These are phyloP conservation scores for Arthrocladium fulminans DNA, from an alignment of 2,329 filamentous ascomycete genomes.

Conservation along the genomic window DNA sequence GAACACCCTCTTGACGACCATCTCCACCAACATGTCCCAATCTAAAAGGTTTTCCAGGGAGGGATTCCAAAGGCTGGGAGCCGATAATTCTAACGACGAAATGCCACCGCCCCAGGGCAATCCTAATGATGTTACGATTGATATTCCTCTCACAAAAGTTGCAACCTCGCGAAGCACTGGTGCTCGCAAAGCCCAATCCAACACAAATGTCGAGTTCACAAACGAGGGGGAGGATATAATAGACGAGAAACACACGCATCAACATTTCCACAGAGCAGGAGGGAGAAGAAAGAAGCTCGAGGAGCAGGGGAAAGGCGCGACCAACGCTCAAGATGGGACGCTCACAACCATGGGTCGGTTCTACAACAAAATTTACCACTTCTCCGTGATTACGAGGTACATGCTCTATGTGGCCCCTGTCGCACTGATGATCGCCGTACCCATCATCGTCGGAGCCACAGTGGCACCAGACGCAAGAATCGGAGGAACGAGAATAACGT, in stretches of 20 bases:
- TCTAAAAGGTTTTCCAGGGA: conserved; percentile 36
- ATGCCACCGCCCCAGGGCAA: conserved; percentile 30
- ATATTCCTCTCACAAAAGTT: conserved; percentile 53
- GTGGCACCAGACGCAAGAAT: conserved; percentile 40
- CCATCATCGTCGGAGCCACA: conserved; percentile 54
- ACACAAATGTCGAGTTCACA: conserved; percentile 27
- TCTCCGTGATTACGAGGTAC: conserved; percentile 55
- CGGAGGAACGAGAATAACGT: conserved; percentile 48
- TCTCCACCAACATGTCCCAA: conserved; percentile 12
- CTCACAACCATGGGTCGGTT: conserved; percentile 51
- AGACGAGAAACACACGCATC: conserved; percentile 18
- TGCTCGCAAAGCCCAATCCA: conserved; percentile 32
- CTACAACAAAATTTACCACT: conserved; percentile 53
- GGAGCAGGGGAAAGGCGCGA: conserved; percentile 28
- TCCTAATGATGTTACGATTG: conserved; percentile 48
- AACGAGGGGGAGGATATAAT: conserved; percentile 3
- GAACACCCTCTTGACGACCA: background rate
- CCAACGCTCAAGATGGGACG: conserved; percentile 43
- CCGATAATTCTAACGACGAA: conserved; percentile 28
- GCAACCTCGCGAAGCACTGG: conserved; percentile 38
- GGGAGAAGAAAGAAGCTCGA: conserved; percentile 29
- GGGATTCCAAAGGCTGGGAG: conserved; percentile 36
- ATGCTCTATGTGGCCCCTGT: conserved; percentile 54
- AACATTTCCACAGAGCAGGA: conserved; percentile 13
- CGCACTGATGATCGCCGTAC: conserved; percentile 50